Conservation (phyloP, 768 basidiomycete genomes). For the Pleurotus pulmonarius region DNA sequence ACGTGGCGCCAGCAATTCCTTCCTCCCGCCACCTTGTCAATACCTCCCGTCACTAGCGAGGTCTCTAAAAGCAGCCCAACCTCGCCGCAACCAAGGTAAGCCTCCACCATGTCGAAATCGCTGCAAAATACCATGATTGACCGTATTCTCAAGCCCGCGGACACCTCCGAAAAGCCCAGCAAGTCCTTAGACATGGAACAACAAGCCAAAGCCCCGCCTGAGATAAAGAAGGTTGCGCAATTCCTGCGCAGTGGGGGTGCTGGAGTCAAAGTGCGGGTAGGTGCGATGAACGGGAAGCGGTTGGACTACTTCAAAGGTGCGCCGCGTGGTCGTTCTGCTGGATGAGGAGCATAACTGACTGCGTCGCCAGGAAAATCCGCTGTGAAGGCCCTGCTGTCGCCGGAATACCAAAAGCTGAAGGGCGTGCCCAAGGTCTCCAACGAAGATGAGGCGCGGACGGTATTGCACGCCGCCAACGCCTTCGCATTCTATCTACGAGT, state of each 20-base stretch:
- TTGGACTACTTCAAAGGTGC: constrained; percentile 98
- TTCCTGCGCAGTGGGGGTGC: constrained; percentile 84
- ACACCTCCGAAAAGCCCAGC: background rate
- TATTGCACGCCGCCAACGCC: constrained; percentile 70
- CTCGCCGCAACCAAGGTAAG: background rate
- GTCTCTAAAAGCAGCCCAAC: background rate
- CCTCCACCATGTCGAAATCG: constrained; percentile 2
- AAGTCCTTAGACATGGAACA: constrained; percentile 50
- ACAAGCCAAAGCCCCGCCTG: constrained; percentile 74
- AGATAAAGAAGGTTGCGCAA: constrained; percentile 78
- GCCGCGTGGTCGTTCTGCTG: constrained; percentile 13
- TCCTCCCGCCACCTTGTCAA: background rate
- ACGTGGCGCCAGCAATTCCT: constrained; percentile 2
- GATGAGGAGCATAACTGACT: background rate
- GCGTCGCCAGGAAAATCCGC: constrained; percentile 77
- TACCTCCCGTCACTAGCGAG: background rate
- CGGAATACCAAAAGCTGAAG: constrained; percentile 87
- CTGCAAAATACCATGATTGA: constrained; percentile 8
- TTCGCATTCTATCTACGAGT: constrained; percentile 93
- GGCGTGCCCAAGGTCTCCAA: constrained; percentile 68
- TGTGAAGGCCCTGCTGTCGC: constrained; percentile 85
- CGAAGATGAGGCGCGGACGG: constrained; percentile 69
- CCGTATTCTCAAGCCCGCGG: constrained; percentile 3
- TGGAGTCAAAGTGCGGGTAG: constrained; percentile 85
- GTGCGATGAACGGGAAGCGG: constrained; percentile 90